A percentile compares a stretch with the other conserved stretches of the same genome.
These are phyloP conservation scores for Domatiomyces globalis DNA, from an alignment of 2,329 filamentous ascomycete species.

Conservation along the genomic window DNA sequence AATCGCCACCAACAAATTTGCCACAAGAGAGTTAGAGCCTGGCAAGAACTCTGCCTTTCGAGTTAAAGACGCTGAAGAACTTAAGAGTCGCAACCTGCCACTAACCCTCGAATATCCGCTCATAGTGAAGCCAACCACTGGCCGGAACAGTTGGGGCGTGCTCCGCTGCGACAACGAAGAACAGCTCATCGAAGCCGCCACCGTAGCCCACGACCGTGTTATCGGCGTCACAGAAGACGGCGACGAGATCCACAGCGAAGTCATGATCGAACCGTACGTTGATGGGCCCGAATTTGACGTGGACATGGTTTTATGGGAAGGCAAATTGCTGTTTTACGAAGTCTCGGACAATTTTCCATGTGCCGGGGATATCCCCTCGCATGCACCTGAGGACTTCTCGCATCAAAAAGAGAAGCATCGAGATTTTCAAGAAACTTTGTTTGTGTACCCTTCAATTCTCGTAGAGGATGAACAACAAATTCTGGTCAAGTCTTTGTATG, in stretches of 20 bases:
- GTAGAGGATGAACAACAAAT: slow-evolving; percentile 10
- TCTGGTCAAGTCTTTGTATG: slow-evolving; percentile 7
- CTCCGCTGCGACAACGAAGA: slow-evolving; percentile 19
- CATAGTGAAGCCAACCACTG: slow-evolving; percentile 27
- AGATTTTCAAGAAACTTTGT: slow-evolving; percentile 14
- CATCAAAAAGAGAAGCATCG: background rate
- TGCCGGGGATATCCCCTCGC: slow-evolving; percentile 14
- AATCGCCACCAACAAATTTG: slow-evolving; percentile 23
- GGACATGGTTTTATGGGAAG: slow-evolving; percentile 29
- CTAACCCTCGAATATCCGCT: slow-evolving; percentile 18
- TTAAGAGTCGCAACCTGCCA: slow-evolving; percentile 6
- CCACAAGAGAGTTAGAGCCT: slow-evolving; percentile 17
- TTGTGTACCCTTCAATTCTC: slow-evolving; percentile 17
- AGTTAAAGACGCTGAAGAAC: slow-evolving; percentile 9
- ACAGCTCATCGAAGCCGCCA: slow-evolving; percentile 20
- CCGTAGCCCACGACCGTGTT: slow-evolving; percentile 3
- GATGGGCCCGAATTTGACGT: slow-evolving; percentile 32
- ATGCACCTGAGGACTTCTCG: background rate
- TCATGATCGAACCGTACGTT: slow-evolving; percentile 29
- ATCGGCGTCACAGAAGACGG: slow-evolving; percentile 3
- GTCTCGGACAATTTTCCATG: slow-evolving; percentile 28
- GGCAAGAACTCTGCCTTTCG: slow-evolving; percentile 8
- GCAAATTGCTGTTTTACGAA: slow-evolving; percentile 29
- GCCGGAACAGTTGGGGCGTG: slow-evolving; percentile 24
- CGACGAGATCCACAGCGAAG: slow-evolving; percentile 7